Conservation (phyloP, 2,329 filamentous ascomycete species). For the Lachnum nothofagi region DNA sequence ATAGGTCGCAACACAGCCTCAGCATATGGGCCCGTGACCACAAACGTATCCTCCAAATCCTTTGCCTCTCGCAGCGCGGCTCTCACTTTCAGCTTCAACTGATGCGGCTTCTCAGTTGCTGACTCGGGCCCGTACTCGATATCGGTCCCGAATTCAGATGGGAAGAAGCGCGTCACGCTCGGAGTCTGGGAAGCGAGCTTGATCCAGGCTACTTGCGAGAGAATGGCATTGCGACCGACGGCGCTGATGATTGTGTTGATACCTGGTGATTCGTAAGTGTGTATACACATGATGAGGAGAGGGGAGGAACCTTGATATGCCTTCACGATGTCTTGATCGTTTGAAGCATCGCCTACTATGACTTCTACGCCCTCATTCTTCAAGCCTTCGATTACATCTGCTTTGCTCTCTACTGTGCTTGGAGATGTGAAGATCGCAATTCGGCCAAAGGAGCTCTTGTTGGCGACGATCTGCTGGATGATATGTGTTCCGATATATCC, state of each 20-base stretch:
- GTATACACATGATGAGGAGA: not conserved
- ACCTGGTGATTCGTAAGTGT: constrained; percentile 24
- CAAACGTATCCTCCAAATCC: constrained; percentile 55
- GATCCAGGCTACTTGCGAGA: constrained; percentile 57
- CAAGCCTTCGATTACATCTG: constrained; percentile 40
- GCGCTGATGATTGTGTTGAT: constrained; percentile 63
- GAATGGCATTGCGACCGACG: constrained; percentile 58
- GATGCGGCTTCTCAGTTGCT: constrained; percentile 59
- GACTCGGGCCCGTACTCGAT: constrained; percentile 54
- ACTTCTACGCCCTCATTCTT: constrained; percentile 47
- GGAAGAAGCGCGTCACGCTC: constrained; percentile 58
- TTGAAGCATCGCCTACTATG: constrained; percentile 50
- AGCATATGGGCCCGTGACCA: constrained; percentile 21
- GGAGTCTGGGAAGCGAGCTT: constrained; percentile 53
- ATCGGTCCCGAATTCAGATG: constrained; percentile 50
- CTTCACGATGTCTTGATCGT: constrained; percentile 46
- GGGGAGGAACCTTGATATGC: constrained; percentile 42
- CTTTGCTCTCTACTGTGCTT: constrained; percentile 46
- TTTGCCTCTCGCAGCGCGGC: constrained; percentile 50
- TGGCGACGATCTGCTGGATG: constrained; percentile 42
- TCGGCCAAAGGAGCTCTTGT: constrained; percentile 41
- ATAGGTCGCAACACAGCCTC: constrained; percentile 5
- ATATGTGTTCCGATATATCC: constrained; percentile 50
- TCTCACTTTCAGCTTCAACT: constrained; percentile 64
- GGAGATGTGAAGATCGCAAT: constrained; percentile 54